These are phyloP conservation scores for Mercurialis annua DNA, from an alignment of 345 rosid species.

Conservation along the genomic window DNA sequence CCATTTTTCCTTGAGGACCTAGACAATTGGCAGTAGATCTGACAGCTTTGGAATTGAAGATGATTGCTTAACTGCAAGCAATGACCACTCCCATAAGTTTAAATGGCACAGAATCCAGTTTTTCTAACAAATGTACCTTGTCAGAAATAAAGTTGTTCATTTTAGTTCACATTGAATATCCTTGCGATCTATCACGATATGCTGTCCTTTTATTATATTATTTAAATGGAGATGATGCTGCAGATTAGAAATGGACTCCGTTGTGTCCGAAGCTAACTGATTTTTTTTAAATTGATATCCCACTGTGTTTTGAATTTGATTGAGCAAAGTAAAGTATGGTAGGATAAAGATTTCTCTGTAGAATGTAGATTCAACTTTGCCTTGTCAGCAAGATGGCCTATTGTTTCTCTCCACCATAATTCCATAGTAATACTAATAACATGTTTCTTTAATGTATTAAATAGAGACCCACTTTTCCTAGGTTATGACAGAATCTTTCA, in stretches of 20 bases:
- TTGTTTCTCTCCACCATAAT: neutral
- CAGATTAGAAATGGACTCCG: neutral
- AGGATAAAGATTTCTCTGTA: neutral
- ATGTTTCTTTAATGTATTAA: neutral
- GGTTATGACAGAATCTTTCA: constrained; percentile 7
- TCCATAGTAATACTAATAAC: neutral
- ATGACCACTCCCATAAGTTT: neutral
- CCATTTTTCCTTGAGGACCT: neutral
- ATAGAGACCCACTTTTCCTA: neutral
- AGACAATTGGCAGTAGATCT: neutral
- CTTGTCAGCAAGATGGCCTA: neutral
- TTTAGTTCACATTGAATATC: neutral
- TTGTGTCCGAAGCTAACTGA: neutral
- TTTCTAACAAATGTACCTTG: neutral
- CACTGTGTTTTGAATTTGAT: constrained; percentile 1
- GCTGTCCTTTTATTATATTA: neutral
- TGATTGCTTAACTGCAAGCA: neutral
- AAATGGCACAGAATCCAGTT: neutral
- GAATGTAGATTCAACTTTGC: neutral
- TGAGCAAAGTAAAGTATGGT: no score
- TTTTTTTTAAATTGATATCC: neutral
- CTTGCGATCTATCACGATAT: neutral
- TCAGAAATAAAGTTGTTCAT: neutral
- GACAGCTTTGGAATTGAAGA: neutral
- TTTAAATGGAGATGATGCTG: neutral